Percentiles rank a stretch among this genome's conserved stretches.
These are phyloP conservation scores for Meyerozyma carpophila DNA, from an alignment of 1,139 yeast genomes.

Conservation along the genomic window DNA sequence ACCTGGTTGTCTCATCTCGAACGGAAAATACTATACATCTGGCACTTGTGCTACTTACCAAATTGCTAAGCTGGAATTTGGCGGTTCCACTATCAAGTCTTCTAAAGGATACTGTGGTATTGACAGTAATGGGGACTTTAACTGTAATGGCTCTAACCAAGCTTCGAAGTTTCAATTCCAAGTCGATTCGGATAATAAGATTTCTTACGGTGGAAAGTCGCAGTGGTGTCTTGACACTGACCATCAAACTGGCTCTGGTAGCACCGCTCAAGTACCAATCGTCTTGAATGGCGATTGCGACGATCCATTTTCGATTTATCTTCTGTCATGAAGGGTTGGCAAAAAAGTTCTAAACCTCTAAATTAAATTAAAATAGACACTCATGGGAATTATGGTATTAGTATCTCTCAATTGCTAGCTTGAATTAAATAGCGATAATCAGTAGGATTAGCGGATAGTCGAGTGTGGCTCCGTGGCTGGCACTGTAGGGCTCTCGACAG, in stretches of 20 bases:
- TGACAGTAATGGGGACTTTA: conserved; percentile 23
- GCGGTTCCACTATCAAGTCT: conserved; percentile 63
- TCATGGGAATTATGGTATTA: no score
- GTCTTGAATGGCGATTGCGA: conserved; percentile 44
- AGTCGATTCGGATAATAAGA: conserved; percentile 37
- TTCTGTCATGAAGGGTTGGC: background rate
- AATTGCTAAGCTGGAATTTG: conserved; percentile 50
- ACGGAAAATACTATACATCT: conserved; percentile 75
- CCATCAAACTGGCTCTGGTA: conserved; percentile 35
- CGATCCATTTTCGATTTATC: conserved; percentile 24
- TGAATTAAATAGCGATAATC: no score
- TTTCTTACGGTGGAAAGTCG: conserved; percentile 60
- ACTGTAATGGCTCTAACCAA: conserved; percentile 26
- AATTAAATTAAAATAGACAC: background rate
- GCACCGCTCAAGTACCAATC: conserved; percentile 50
- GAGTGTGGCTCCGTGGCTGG: background rate
- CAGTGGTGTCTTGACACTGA: conserved; percentile 58
- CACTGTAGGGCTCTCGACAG: background rate
- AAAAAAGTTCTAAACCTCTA: no score
- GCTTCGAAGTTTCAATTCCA: conserved; percentile 48
- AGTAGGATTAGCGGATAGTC: background rate
- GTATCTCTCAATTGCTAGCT: no score
- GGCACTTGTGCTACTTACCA: conserved; percentile 86
- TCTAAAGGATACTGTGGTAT: conserved; percentile 74
- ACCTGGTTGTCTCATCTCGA: conserved; percentile 75